phyloP scores from a whole-genome alignment of 73 alveolate species.

The Paramecium bursaria region DNA sequence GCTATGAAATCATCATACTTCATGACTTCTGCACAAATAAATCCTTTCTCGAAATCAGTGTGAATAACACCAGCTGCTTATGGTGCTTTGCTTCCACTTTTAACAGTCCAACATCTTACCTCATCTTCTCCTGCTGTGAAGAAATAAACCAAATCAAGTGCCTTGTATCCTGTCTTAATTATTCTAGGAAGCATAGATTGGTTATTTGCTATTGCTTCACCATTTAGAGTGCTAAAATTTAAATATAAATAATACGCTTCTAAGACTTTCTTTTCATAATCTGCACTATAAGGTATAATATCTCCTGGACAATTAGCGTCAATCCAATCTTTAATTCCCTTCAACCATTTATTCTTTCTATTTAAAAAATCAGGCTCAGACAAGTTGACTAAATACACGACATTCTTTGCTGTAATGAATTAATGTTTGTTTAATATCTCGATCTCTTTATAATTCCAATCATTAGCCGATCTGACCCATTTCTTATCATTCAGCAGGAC shows the following conservation, averaged over 20 bases:
- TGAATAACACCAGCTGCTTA: slow-evolving; percentile 99
- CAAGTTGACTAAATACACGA: slow-evolving; percentile 94
- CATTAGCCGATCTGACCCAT: slow-evolving; percentile 79
- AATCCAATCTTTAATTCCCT: slow-evolving; percentile 92
- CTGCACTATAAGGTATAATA: slow-evolving; percentile 95
- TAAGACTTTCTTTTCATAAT: slow-evolving; percentile 84
- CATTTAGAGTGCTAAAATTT: slow-evolving; percentile 33
- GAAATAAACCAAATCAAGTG: slow-evolving; percentile 95
- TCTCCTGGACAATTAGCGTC: slow-evolving; percentile 94
- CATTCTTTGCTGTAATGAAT: slow-evolving; percentile 97
- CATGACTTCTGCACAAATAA: slow-evolving; percentile 99
- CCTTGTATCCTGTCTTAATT: slow-evolving; percentile 93
- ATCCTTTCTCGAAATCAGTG: slow-evolving; percentile 99
- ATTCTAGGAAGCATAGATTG: slow-evolving; percentile 89
- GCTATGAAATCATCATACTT: slow-evolving; percentile 92
- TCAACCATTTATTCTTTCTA: slow-evolving; percentile 94
- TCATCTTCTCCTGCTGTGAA: slow-evolving; percentile 99
- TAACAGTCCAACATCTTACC: slow-evolving; percentile 98
- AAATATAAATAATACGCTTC: slow-evolving; percentile 65
- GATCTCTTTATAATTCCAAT: slow-evolving; percentile 95
- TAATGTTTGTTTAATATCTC: slow-evolving; percentile 90
- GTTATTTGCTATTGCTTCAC: slow-evolving; percentile 79
- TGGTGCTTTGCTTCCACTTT: slow-evolving; percentile 97
- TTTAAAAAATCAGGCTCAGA: slow-evolving; percentile 87
- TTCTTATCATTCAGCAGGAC: slow-evolving; percentile 81